Conservation (phyloP, 768 basidiomycete genomes). For the Pisolithus tinctorius region DNA sequence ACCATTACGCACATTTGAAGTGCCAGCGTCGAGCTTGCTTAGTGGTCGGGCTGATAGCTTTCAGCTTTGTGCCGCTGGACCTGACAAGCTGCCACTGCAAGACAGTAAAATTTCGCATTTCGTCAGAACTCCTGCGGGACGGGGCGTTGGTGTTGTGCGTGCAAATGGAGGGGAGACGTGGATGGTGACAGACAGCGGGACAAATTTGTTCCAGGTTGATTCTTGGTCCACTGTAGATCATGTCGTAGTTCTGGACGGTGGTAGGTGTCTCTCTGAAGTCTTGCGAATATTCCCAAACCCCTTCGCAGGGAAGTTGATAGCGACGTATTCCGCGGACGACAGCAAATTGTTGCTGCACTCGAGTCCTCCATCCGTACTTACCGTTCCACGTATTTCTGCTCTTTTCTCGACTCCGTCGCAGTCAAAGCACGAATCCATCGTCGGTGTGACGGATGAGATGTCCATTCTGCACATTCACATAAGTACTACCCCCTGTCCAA, state of each 20-base stretch:
- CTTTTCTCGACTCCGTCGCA: constrained; percentile 63
- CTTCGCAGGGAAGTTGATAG: constrained; percentile 43
- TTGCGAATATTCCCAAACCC: constrained; percentile 6
- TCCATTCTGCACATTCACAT: constrained; percentile 53
- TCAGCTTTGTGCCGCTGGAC: constrained; percentile 32
- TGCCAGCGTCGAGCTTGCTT: constrained; percentile 58
- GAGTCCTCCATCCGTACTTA: constrained; percentile 33
- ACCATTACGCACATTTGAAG: constrained; percentile 55
- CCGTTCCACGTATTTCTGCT: constrained; percentile 46
- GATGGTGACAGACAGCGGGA: constrained; percentile 43
- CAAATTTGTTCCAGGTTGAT: constrained; percentile 41
- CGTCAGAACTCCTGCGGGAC: constrained; percentile 74
- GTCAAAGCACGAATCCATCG: constrained; percentile 46
- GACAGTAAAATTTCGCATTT: constrained; percentile 52
- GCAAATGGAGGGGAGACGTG: constrained; percentile 58
- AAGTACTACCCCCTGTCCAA: constrained; percentile 26
- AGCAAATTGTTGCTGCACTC: constrained; percentile 49
- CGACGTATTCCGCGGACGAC: constrained; percentile 49
- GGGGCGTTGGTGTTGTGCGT: constrained; percentile 63
- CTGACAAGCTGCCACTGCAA: constrained; percentile 37
- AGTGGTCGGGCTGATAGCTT: constrained; percentile 52
- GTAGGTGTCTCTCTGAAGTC: constrained; percentile 29
- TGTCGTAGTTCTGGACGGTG: constrained; percentile 64
- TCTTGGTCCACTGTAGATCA: constrained; percentile 54
- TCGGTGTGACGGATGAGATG: constrained; percentile 59